Conservation (phyloP, 78 protist genomes). For the Carpediemonas membranifera region DNA sequence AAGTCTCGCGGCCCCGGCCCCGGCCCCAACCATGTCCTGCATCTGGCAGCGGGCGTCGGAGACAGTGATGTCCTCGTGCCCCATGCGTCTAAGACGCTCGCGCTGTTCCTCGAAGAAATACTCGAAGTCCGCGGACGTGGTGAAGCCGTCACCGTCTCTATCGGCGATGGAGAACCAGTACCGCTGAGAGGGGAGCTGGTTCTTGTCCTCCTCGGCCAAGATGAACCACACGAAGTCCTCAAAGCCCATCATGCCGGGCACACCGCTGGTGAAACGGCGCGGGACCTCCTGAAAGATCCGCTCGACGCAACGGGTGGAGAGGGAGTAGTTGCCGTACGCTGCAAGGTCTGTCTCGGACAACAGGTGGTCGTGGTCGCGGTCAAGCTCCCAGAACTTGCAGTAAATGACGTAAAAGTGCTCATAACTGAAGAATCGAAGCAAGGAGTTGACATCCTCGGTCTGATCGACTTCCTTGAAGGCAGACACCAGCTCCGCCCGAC, state of each 20-base stretch:
- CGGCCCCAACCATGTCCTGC: not conserved
- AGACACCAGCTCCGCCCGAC: not conserved
- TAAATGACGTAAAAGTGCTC: conserved; percentile 82
- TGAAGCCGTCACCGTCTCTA: not conserved
- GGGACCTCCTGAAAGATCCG: not conserved
- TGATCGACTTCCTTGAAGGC: conserved; percentile 26
- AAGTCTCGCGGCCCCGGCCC: not conserved
- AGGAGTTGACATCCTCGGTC: not conserved
- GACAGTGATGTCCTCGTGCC: conserved; percentile 33
- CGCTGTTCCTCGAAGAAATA: conserved; percentile 56
- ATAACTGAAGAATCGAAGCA: conserved; percentile 54
- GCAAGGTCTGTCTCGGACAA: conserved; percentile 38
- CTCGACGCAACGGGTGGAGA: not conserved
- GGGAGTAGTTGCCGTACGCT: not conserved
- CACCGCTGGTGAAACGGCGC: not conserved
- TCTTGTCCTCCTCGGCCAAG: conserved; percentile 70
- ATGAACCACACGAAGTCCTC: conserved; percentile 55
- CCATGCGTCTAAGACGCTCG: conserved; percentile 40
- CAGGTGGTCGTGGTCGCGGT: conserved; percentile 54
- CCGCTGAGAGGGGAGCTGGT: not conserved
- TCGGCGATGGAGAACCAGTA: not conserved
- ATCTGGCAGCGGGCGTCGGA: conserved; percentile 53
- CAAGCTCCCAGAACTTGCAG: conserved; percentile 84
- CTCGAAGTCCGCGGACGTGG: conserved; percentile 46
- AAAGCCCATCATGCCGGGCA: conserved; percentile 15